Percentiles rank a stretch among this genome's conserved stretches.
These are phyloP conservation scores for Lactarius deliciosus DNA, from an alignment of 768 basidiomycete species.

Conservation along the genomic window DNA sequence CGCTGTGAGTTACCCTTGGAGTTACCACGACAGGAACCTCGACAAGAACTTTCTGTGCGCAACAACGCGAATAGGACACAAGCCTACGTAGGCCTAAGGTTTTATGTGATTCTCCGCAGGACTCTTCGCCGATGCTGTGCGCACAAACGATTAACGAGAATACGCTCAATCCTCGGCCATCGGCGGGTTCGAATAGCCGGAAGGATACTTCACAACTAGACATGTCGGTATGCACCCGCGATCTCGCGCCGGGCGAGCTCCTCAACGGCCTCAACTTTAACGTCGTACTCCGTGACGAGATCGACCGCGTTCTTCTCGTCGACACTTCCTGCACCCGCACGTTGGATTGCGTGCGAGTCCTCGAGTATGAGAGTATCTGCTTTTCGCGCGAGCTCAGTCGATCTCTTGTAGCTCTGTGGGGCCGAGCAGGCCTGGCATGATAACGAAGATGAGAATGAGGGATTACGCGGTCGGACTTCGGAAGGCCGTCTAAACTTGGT, in stretches of 20 bases:
- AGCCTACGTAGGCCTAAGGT: no score
- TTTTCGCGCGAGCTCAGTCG: slow-evolving; percentile 60
- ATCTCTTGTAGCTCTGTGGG: slow-evolving; percentile 55
- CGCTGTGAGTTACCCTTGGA: no score
- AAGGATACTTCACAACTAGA: slow-evolving; percentile 67
- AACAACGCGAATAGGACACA: no score
- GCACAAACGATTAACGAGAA: slow-evolving; percentile 4
- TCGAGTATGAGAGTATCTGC: slow-evolving; percentile 77
- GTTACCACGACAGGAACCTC: no score
- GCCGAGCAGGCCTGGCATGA: slow-evolving; percentile 32
- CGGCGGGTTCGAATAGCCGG: neutral
- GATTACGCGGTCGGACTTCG: neutral
- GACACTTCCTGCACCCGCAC: slow-evolving; percentile 49
- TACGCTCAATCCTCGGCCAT: neutral
- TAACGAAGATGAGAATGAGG: neutral
- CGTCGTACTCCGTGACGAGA: slow-evolving; percentile 93
- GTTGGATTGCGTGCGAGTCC: slow-evolving; percentile 73
- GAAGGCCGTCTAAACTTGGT: no score
- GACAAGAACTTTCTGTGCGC: no score
- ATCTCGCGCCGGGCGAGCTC: slow-evolving; percentile 75
- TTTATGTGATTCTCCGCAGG: slow-evolving; percentile 38
- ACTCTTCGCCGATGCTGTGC: slow-evolving; percentile 89
- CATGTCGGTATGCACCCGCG: slow-evolving; percentile 62
- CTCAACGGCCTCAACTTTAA: slow-evolving; percentile 87
- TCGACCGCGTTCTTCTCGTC: slow-evolving; percentile 91